Conservation (phyloP, 148 eudicot genomes). For the Tetragonia tetragonoides region DNA sequence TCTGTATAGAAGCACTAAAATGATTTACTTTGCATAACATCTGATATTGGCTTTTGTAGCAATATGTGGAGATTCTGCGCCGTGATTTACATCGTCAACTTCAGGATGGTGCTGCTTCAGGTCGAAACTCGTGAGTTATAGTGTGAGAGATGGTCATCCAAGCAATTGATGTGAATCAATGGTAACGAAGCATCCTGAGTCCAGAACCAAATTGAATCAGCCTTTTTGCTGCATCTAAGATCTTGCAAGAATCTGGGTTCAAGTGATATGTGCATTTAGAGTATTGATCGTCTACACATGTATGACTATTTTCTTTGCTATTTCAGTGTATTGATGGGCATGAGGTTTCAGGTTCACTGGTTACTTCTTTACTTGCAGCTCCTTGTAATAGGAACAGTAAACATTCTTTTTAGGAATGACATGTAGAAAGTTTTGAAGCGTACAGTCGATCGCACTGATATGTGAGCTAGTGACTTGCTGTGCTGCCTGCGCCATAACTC, state of each 20-base stretch:
- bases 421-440: no score
- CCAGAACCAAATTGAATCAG: not conserved
- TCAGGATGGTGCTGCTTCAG: conserved; percentile 15
- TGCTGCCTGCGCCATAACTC: no score
- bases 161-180: not conserved
- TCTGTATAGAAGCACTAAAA: not conserved
- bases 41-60: conserved; percentile 4
- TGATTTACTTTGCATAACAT: not conserved
- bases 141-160: not conserved
- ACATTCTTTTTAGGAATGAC: no score
- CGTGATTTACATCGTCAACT: conserved; percentile 23
- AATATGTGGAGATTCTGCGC: conserved; percentile 26
- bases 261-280: conserved; percentile 11
- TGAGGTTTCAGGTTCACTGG: not conserved
- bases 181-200: not conserved
- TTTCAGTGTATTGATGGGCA: not conserved
- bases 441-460: no score
- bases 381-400: no score
- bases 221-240: not conserved
- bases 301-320: not conserved
- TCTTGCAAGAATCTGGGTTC: conserved; percentile 1
- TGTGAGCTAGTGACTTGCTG: no score
- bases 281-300: conserved; percentile 6
- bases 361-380: no score
- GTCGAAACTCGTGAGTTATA: not conserved